A percentile compares a stretch with the other conserved stretches of the same genome.
phyloP scores from a whole-genome alignment of 495 filamentous ascomycete genomes.

The Penicillium diatomitis region DNA sequence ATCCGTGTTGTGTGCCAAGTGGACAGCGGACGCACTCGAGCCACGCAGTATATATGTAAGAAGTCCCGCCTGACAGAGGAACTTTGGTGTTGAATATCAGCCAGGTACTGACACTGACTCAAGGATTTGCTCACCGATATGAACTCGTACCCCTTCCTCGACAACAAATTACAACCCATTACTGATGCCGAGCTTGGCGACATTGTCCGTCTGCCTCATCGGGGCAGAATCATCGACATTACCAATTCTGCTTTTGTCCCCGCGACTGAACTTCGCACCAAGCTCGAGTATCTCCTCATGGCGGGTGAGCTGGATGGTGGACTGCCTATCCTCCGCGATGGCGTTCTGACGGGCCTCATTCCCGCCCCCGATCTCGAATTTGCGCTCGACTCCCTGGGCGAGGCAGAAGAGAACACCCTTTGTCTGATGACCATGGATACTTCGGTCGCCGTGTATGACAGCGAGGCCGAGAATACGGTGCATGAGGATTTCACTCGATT shows the following conservation, averaged over 20 bases:
- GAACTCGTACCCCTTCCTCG: conserved; percentile 93
- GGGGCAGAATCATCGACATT: conserved; percentile 80
- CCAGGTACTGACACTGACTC: neutral
- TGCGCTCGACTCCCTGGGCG: conserved; percentile 67
- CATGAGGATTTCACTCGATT: conserved; percentile 71
- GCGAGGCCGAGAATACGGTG: conserved; percentile 27
- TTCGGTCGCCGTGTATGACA: conserved; percentile 45
- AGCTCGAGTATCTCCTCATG: conserved; percentile 71
- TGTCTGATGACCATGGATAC: conserved; percentile 73
- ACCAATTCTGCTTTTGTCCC: conserved; percentile 65
- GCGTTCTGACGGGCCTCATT: conserved; percentile 80
- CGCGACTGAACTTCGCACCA: conserved; percentile 63
- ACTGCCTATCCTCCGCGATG: conserved; percentile 72
- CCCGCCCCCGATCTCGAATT: conserved; percentile 93
- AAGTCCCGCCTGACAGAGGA: neutral
- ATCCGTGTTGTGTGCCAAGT: conserved; percentile 87
- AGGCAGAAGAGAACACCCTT: conserved; percentile 57
- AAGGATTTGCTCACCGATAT: conserved; percentile 89
- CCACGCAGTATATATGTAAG: conserved; percentile 87
- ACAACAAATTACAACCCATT: conserved; percentile 84
- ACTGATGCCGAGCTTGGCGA: conserved; percentile 81
- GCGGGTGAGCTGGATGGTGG: conserved; percentile 90
- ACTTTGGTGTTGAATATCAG: conserved; percentile 5
- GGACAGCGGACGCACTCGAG: conserved; percentile 94
- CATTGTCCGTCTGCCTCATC: conserved; percentile 66